Evolutionary conservation across 179 eudicot genomes (phyloP).

Genomic region (Heliamphora pulchella): DNA sequence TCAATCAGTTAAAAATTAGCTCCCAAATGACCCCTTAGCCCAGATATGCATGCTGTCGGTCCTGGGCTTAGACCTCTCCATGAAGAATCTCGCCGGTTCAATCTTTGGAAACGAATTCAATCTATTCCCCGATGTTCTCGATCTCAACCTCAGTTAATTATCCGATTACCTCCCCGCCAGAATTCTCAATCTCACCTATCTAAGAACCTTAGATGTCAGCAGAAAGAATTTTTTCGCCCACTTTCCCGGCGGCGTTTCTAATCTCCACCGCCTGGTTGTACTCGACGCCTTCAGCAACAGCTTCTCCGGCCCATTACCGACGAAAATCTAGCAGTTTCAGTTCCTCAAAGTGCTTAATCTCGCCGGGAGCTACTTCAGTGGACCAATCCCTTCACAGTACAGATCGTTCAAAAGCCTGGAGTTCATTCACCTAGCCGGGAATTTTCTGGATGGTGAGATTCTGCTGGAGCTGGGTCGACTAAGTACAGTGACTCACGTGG

Average conservation of each 20-base stretch:
- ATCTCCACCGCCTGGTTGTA: conserved; percentile 39
- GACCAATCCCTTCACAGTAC: conserved; percentile 72
- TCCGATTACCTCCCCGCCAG: conserved; percentile 54
- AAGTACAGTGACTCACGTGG: conserved; percentile 75
- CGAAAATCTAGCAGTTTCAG: conserved; percentile 47
- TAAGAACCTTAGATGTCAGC: conserved; percentile 67
- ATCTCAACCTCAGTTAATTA: conserved; percentile 69
- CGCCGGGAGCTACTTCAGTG: conserved; percentile 96
- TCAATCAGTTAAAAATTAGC: no score
- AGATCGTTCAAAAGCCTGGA: conserved; percentile 61
- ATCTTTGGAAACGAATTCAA: conserved; percentile 46
- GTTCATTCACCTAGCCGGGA: conserved; percentile 84
- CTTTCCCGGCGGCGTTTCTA: conserved; percentile 68
- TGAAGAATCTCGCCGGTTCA: conserved; percentile 55
- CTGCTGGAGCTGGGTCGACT: conserved; percentile 66
- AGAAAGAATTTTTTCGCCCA: conserved; percentile 74
- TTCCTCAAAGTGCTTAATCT: conserved; percentile 60
- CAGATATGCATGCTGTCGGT: conserved; percentile 10
- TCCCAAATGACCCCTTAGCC: no score
- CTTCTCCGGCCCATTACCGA: conserved; percentile 74
- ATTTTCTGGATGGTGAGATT: conserved; percentile 55
- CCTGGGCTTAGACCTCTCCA: conserved; percentile 63
- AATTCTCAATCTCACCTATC: conserved; percentile 55
- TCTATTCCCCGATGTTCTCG: conserved; percentile 45
- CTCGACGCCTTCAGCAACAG: conserved; percentile 97